Percentiles rank a stretch among this genome's conserved stretches.
These are phyloP conservation scores for Phyllosticta citribraziliensis DNA, from an alignment of 2,329 filamentous ascomycete genomes.

Conservation along the genomic window DNA sequence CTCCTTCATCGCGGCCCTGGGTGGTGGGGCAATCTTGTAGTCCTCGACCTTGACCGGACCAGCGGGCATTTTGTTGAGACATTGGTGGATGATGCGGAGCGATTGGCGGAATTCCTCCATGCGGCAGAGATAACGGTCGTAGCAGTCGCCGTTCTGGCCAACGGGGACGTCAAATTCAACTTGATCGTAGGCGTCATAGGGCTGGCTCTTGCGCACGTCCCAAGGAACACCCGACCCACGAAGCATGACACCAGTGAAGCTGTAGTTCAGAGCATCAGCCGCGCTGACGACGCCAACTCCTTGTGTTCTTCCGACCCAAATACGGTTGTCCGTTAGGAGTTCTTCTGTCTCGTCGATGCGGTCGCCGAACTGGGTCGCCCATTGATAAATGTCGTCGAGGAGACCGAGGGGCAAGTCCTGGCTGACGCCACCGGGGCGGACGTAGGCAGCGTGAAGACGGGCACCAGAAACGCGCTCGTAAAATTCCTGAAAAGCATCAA, in stretches of 20 bases:
- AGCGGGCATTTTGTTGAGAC: slow-evolving; percentile 95
- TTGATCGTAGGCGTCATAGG: slow-evolving; percentile 95
- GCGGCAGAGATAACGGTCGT: slow-evolving; percentile 95
- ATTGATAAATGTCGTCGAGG: slow-evolving; percentile 98
- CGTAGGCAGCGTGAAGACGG: slow-evolving; percentile 92
- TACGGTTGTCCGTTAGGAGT: slow-evolving; percentile 96
- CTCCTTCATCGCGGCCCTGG: slow-evolving; percentile 98
- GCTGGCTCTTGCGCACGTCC: slow-evolving; percentile 93
- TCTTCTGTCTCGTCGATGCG: slow-evolving; percentile 98
- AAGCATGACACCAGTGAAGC: slow-evolving; percentile 95
- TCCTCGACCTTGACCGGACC: slow-evolving; percentile 94
- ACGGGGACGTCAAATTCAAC: slow-evolving; percentile 98
- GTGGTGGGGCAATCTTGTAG: slow-evolving; percentile 95
- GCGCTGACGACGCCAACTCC: slow-evolving; percentile 87
- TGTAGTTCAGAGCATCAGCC: slow-evolving; percentile 90
- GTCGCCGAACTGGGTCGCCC: slow-evolving; percentile 97
- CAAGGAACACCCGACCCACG: slow-evolving; percentile 92
- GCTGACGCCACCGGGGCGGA: slow-evolving; percentile 90
- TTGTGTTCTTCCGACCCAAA: slow-evolving; percentile 92
- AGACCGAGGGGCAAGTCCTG: slow-evolving; percentile 91
- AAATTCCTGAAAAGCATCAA: slow-evolving; percentile 62
- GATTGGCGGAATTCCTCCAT: slow-evolving; percentile 99
- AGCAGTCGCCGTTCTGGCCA: slow-evolving; percentile 94
- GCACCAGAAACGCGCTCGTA: slow-evolving; percentile 98
- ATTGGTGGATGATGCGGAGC: slow-evolving; percentile 96